Conservation (phyloP, 192 early-diverging fungal species). For the Mortierella alpina region DNA sequence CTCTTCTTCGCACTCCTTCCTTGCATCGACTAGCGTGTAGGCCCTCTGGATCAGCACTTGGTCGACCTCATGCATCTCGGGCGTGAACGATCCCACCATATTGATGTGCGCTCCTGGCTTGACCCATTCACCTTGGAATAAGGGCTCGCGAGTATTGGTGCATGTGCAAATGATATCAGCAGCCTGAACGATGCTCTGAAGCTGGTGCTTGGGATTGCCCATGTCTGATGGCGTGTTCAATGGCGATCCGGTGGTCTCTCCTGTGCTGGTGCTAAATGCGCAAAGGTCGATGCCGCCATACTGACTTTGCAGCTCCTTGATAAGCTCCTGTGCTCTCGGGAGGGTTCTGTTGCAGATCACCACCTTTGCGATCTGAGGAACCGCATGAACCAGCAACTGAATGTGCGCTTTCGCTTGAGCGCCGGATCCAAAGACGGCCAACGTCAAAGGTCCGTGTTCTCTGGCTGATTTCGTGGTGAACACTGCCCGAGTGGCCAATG, state of each 20-base stretch:
- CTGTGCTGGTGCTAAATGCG: slow-evolving; percentile 45
- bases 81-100: slow-evolving; percentile 61
- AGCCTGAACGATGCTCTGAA: slow-evolving; percentile 31
- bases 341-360: slow-evolving; percentile 59
- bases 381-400: slow-evolving; percentile 55
- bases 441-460: slow-evolving; percentile 11
- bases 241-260: slow-evolving; percentile 13
- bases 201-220: slow-evolving; percentile 1
- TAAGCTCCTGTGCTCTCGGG: slow-evolving; percentile 38
- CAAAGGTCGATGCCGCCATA: slow-evolving; percentile 16
- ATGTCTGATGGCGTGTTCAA: neutral
- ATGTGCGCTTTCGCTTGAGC: slow-evolving; percentile 63
- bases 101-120: slow-evolving; percentile 59
- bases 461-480: slow-evolving; percentile 14
- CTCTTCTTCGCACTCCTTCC: slow-evolving; percentile 54
- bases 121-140: slow-evolving; percentile 58
- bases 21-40: slow-evolving; percentile 54
- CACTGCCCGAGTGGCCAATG: slow-evolving; percentile 55
- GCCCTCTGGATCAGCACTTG: slow-evolving; percentile 44
- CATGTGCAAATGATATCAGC: slow-evolving; percentile 67
- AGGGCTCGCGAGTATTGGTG: slow-evolving; percentile 55
- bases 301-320: slow-evolving; percentile 21
- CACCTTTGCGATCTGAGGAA: slow-evolving; percentile 53
- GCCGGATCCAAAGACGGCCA: slow-evolving; percentile 65
- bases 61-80: slow-evolving; percentile 66